Evolutionary conservation across 192 early-diverging fungal species (phyloP).

Genomic region (Thoreauomyces humboldtii): DNA sequence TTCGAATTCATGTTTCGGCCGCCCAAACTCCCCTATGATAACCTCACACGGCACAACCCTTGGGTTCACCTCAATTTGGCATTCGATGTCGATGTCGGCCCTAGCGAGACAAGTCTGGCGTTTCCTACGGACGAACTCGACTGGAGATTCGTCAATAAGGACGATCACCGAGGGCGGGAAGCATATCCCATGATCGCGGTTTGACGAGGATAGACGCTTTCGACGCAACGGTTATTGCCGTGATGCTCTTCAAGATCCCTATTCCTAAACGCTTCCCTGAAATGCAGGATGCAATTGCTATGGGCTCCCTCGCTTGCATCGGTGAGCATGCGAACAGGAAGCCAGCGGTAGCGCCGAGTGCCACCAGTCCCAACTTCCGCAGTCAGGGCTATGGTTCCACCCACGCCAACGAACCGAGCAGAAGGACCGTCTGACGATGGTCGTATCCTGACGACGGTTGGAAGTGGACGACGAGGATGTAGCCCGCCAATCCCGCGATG

Average conservation of each 20-base stretch:
- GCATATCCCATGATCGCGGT: background rate
- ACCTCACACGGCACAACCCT: too few species aligned
- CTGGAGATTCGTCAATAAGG: background rate
- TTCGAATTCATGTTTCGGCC: too few species aligned
- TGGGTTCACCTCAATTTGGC: background rate
- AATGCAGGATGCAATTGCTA: too few species aligned
- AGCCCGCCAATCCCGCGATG: conserved; percentile 20
- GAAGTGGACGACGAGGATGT: conserved; percentile 20
- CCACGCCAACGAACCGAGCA: conserved; percentile 32
- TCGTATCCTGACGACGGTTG: conserved; percentile 30
- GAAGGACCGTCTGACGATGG: conserved; percentile 16
- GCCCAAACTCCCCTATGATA: too few species aligned
- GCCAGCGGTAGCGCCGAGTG: conserved; percentile 32
- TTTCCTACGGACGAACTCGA: background rate
- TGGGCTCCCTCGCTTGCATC: too few species aligned
- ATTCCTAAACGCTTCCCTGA: background rate
- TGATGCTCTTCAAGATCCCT: background rate
- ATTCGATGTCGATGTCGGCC: background rate
- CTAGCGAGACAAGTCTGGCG: background rate
- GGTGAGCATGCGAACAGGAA: too few species aligned
- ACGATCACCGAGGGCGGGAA: too few species aligned
- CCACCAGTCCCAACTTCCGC: conserved; percentile 27
- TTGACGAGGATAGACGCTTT: background rate
- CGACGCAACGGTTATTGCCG: background rate
- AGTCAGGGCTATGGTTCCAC: conserved; percentile 30